Conservation (phyloP, 306 rosid species). For the Styphnolobium japonicum region DNA sequence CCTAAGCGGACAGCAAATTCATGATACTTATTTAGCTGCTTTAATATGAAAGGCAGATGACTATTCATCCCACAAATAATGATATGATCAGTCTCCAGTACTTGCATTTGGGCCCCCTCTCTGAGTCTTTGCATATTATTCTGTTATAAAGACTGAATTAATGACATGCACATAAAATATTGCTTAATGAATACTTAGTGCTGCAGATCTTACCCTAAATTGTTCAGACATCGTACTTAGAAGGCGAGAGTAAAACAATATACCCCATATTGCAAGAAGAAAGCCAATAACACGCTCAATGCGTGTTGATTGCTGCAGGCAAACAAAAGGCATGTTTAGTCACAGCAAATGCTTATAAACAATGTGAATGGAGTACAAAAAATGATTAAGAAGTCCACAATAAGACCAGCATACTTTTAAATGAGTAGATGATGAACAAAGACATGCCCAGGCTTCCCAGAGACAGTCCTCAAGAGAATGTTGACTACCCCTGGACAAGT, state of each 20-base stretch:
- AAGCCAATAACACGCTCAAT: conserved; percentile 90
- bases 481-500: conserved; percentile 44
- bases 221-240: conserved; percentile 96
- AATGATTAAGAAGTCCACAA: conserved; percentile 22
- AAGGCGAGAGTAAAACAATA: conserved; percentile 85
- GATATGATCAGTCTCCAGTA: conserved; percentile 91
- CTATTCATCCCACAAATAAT: conserved; percentile 88
- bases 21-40: conserved; percentile 84
- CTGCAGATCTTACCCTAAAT: conserved; percentile 72
- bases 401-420: conserved; percentile 53
- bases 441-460: conserved; percentile 99
- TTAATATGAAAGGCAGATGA: conserved; percentile 81
- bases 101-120: conserved; percentile 96
- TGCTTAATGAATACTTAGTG: not conserved
- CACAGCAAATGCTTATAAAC: conserved; percentile 17
- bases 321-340: conserved; percentile 23
- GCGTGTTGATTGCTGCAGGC: conserved; percentile 78
- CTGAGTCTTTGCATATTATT: conserved; percentile 86
- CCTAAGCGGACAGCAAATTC: conserved; percentile 90
- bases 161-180: conserved; percentile 18
- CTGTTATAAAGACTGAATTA: conserved; percentile 53
- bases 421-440: conserved; percentile 82
- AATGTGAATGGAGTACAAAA: not conserved
- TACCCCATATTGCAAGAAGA: conserved; percentile 96
- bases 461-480: conserved; percentile 89